Evolutionary conservation across 495 filamentous ascomycete genomes (phyloP), one percentile per base, ranked within the genome.

Genomic region (Aspergillus taichungensis): DNA sequence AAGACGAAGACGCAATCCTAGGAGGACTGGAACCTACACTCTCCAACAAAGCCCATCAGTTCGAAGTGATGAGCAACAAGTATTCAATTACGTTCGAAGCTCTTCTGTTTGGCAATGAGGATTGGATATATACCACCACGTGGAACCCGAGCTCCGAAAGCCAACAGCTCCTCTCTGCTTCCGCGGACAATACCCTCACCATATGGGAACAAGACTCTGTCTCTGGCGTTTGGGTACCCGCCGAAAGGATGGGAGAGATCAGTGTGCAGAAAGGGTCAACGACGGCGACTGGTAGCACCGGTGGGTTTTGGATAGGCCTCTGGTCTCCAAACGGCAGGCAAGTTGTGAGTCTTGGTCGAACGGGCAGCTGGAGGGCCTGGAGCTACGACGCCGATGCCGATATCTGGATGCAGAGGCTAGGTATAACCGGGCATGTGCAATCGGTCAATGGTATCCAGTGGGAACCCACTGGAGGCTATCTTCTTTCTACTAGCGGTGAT

Each of bases 1-100:
- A 60, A 27, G 66, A 67, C n/a, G 59, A 62, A 9, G 69, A 70
- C 40, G 75, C 80, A 41, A 58, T 81, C 34, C 73, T 84, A 1
- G 79, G 83, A 28, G 74, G 82, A 29, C 71, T 78, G 52, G 69
- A 75, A 51, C 72, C 72, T 3, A 69, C 67, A 0, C 69, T 94
- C 0, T 89, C 87, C 1, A 96, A 96, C 61, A 97, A 95, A 65
- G 83, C 85, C 3, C 87, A 96, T 60, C 72, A 71, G 31, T 74
- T 87, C 27, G 71, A 81, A 50, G 72, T 81, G 28, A 62, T 62
- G 13, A 69, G 69, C 0, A 67, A 63, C 2, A 78, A 69, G 31
- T 94, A 83, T 63, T 87, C 83, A 28, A 70, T 94, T 37, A 95
- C 89, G 0, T 97, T 97, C 49, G 94, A 97, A 65, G 94, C 94